Evolutionary conservation across 129 eudicot species (phyloP), one percentile per base, ranked within the genome.

Genomic region (Pulicaria dysenterica): DNA sequence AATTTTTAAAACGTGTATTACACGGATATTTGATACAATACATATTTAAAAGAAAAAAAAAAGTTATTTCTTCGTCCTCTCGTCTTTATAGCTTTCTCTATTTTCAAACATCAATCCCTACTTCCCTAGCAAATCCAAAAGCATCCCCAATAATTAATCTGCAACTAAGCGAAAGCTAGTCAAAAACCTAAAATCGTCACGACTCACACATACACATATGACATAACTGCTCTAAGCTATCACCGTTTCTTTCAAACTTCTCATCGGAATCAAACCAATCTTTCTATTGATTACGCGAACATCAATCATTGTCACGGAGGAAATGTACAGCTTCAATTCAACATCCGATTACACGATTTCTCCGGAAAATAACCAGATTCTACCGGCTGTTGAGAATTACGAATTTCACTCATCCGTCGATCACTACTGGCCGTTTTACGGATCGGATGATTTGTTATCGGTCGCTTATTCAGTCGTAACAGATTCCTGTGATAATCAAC

Each of bases 281-380:
- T 66, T 36, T 47, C 3, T n/a, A n/a, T n/a, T n/a, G n/a, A n/a
- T n/a, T n/a, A n/a, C n/a, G n/a, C n/a, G 38, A 16, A 53, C 49
- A 39, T 70, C 75, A 43, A 70, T 46, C 11, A 11, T 49, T 71
- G 34, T 34, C 70, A 91, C 89, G 97, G 98, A 92, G 3, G 96
- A 76, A 70, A 75, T 92, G 74, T 89, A 83, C 74, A 91, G 89
- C 34, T 73, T 88, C 48, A 83, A 75, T 63, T 62, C 87, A 8
- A 67, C 79, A 6, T 48, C 81, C 1, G 77, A 77, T 73, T 88
- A 83, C 77, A 62, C 79, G 56, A 72, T 77, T 80, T 66, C 91
- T 0, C 85, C 95, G 73, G 98, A 89, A 40, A 87, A 83, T 42
- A 61, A 60, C 63, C 69, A 81, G 75, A 67, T 79, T 72, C 42